A percentile compares a stretch with the other conserved stretches of the same genome.
Evolutionary conservation across 768 basidiomycete genomes (phyloP).

Genomic region (Tulasnella sp.): DNA sequence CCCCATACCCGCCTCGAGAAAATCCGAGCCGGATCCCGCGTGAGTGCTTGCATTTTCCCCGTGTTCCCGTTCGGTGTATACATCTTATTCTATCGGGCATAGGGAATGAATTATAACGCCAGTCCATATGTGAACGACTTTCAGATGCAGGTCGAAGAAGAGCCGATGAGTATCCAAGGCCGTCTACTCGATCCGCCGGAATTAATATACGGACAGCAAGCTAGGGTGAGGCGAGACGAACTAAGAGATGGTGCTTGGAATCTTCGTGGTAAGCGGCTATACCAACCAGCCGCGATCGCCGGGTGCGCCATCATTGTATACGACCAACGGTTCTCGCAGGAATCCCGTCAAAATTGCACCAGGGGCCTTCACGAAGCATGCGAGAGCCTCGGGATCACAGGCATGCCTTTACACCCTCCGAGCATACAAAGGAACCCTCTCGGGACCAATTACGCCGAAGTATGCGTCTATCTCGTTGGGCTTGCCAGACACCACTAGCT

Average conservation of each 20-base stretch:
- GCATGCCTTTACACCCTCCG: slow-evolving; percentile 34
- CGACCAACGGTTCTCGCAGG: slow-evolving; percentile 47
- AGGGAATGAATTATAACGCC: slow-evolving; percentile 43
- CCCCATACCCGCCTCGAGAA: slow-evolving; percentile 45
- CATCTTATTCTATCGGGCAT: background rate
- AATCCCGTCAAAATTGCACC: slow-evolving; percentile 42
- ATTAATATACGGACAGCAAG: slow-evolving; percentile 44
- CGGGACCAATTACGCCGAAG: slow-evolving; percentile 31
- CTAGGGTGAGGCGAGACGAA: slow-evolving; percentile 38
- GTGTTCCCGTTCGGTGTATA: background rate
- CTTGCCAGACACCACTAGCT: background rate
- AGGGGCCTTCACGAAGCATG: slow-evolving; percentile 25
- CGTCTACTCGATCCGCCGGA: slow-evolving; percentile 54
- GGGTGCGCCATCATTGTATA: slow-evolving; percentile 55
- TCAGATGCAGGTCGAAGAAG: slow-evolving; percentile 47
- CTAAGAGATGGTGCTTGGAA: slow-evolving; percentile 68
- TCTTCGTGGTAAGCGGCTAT: slow-evolving; percentile 47
- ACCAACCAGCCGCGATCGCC: slow-evolving; percentile 38
- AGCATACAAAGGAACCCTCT: slow-evolving; percentile 47
- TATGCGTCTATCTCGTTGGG: background rate
- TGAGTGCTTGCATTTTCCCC: slow-evolving; percentile 21
- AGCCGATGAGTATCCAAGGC: slow-evolving; percentile 46
- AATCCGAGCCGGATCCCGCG: slow-evolving; percentile 43
- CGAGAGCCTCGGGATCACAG: slow-evolving; percentile 41
- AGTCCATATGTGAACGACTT: slow-evolving; percentile 66